phyloP scores from a whole-genome alignment of 805 yeast genomes.

The Lipomyces spencermartinsiae region DNA sequence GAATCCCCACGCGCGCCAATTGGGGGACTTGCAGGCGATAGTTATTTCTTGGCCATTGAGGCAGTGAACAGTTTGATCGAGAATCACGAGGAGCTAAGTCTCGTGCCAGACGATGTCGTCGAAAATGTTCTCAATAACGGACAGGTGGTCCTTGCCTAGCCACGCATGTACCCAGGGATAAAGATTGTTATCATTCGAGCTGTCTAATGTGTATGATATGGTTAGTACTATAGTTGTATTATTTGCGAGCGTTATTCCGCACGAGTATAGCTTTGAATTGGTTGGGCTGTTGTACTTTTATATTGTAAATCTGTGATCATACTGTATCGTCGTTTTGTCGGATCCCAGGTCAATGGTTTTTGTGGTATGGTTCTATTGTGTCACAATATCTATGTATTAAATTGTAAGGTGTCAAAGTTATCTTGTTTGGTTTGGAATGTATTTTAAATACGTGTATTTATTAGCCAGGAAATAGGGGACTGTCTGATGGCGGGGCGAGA shows the following conservation, averaged over 20 bases:
- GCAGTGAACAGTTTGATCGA: constrained; percentile 84
- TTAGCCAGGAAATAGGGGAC: constrained; percentile 1
- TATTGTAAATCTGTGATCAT: constrained; percentile 3
- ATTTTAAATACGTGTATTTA: constrained; percentile 2
- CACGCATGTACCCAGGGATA: neutral
- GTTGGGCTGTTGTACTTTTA: constrained; percentile 1
- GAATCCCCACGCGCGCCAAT: constrained; percentile 26
- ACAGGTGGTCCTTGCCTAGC: neutral
- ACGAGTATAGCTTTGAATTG: constrained; percentile 2
- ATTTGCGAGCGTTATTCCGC: neutral
- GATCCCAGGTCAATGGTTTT: neutral
- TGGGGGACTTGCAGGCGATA: constrained; percentile 58
- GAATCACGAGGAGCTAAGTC: constrained; percentile 75
- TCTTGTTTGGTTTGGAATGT: constrained; percentile 5
- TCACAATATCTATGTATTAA: neutral
- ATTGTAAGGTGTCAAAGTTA: neutral
- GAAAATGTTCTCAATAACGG: neutral
- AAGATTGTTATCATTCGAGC: neutral
- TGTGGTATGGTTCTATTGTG: neutral
- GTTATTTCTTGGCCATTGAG: constrained; percentile 87
- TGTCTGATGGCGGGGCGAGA: neutral
- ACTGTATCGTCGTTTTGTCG: neutral
- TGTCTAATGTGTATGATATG: neutral
- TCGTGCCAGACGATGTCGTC: constrained; percentile 72
- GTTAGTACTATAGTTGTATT: neutral